phyloP scores from a whole-genome alignment of 768 basidiomycete species.

The Russula griseocarnosa region DNA sequence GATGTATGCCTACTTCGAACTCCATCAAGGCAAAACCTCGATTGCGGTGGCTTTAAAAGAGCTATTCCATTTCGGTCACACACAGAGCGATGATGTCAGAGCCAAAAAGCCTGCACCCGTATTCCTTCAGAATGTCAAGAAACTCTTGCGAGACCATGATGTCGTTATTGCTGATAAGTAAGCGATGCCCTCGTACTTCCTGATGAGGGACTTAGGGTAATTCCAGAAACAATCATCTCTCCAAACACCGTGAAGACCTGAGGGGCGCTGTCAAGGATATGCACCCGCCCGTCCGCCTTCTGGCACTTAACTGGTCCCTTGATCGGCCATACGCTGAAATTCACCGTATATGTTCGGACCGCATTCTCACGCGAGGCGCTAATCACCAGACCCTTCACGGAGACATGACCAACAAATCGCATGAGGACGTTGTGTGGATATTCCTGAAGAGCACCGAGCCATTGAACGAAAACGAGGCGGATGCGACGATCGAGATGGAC shows the following conservation, averaged over 20 bases:
- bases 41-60: slow-evolving; percentile 72
- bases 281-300: slow-evolving; percentile 58
- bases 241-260: slow-evolving; percentile 41
- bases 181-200: not conserved
- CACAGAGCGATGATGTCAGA: slow-evolving; percentile 87
- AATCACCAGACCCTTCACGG: slow-evolving; percentile 82
- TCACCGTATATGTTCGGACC: slow-evolving; percentile 66
- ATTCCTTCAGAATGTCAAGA: slow-evolving; percentile 70
- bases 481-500: slow-evolving; percentile 64
- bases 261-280: slow-evolving; percentile 47
- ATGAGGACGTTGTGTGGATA: slow-evolving; percentile 79
- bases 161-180: slow-evolving; percentile 87
- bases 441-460: slow-evolving; percentile 67
- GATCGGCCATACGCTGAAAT: not conserved
- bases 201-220: not conserved
- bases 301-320: slow-evolving; percentile 42
- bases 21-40: slow-evolving; percentile 2
- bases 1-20: not conserved
- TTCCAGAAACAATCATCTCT: slow-evolving; percentile 63
- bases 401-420: slow-evolving; percentile 45
- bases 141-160: slow-evolving; percentile 55
- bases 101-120: slow-evolving; percentile 40
- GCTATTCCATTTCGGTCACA: slow-evolving; percentile 85
- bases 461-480: slow-evolving; percentile 60
- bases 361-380: slow-evolving; percentile 68